A percentile compares a stretch with the other conserved stretches of the same genome.
These are phyloP conservation scores for Coniella vitis DNA, from an alignment of 2,329 filamentous ascomycete genomes.

Conservation along the genomic window DNA sequence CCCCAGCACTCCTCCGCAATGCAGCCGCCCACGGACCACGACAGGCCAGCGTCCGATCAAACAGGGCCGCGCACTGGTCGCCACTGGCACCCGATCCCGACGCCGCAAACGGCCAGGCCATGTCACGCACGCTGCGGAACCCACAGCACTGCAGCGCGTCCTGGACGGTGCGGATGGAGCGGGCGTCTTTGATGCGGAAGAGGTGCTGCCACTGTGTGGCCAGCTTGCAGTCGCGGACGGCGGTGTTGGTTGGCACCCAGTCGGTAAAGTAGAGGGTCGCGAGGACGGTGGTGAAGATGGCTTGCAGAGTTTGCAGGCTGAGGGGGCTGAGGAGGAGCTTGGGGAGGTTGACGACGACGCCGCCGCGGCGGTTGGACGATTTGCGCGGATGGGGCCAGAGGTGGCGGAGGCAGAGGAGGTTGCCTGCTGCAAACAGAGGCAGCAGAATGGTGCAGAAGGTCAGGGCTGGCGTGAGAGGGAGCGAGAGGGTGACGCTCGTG, in stretches of 20 bases:
- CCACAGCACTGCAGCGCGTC: constrained; percentile 63
- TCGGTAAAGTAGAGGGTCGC: constrained; percentile 36
- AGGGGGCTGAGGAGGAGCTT: constrained; percentile 25
- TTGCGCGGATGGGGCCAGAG: constrained; percentile 22
- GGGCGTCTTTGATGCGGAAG: constrained; percentile 42
- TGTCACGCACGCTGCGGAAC: constrained; percentile 48
- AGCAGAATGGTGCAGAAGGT: constrained; percentile 33
- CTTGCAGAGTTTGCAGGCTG: constrained; percentile 35
- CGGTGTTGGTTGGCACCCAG: constrained; percentile 26
- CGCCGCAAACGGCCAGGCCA: constrained; percentile 53
- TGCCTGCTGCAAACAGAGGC: constrained; percentile 32
- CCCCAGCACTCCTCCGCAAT: constrained; percentile 45
- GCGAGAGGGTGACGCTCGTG: constrained; percentile 31
- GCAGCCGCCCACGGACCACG: constrained; percentile 48
- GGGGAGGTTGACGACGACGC: constrained; percentile 7
- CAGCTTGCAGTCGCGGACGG: constrained; percentile 43
- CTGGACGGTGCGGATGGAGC: constrained; percentile 52
- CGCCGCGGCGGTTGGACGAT: constrained; percentile 14
- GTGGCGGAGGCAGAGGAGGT: constrained; percentile 29
- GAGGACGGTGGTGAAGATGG: constrained; percentile 35
- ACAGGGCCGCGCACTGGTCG: constrained; percentile 36
- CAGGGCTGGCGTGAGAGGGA: constrained; percentile 30
- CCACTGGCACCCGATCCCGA: constrained; percentile 18
- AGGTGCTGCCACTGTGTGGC: constrained; percentile 48
- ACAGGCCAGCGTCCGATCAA: constrained; percentile 41